Percentiles rank a stretch among this genome's conserved stretches.
Evolutionary conservation across 129 eudicot species (phyloP).

Genomic region (Tanacetum coccineum): DNA sequence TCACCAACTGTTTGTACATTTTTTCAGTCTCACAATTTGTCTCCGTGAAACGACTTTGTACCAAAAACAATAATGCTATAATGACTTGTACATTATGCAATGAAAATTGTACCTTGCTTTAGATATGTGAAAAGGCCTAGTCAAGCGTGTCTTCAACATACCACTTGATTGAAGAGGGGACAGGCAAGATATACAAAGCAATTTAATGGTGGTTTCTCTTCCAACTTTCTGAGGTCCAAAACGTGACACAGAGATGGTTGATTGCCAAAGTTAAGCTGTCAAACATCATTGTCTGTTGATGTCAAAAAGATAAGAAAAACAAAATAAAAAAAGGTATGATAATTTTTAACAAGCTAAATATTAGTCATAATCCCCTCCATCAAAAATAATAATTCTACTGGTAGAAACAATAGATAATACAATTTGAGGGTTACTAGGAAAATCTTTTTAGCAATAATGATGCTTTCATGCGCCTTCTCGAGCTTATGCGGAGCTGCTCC

Average conservation of each 20-base stretch:
- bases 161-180: slow-evolving; percentile 24
- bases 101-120: slow-evolving; percentile 19
- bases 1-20: slow-evolving; percentile 42
- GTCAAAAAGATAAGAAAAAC: slow-evolving; percentile 30
- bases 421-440: slow-evolving; percentile 26
- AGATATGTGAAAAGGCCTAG: slow-evolving; percentile 1
- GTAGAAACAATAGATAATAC: slow-evolving; percentile 12
- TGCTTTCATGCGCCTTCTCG: slow-evolving; percentile 31
- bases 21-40: slow-evolving; percentile 29
- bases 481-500: slow-evolving; percentile 38
- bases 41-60: slow-evolving; percentile 22
- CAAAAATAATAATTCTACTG: neutral
- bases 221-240: slow-evolving; percentile 34
- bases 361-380: slow-evolving; percentile 26
- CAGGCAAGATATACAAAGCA: slow-evolving; percentile 26
- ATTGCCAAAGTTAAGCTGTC: slow-evolving; percentile 39
- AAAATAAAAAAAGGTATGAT: slow-evolving; percentile 12
- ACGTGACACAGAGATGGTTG: slow-evolving; percentile 33
- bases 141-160: neutral
- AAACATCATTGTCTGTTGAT: slow-evolving; percentile 44
- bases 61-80: slow-evolving; percentile 23
- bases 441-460: slow-evolving; percentile 23
- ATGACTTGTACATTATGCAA: slow-evolving; percentile 25
- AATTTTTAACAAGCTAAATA: slow-evolving; percentile 19
- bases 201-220: slow-evolving; percentile 37